These are phyloP conservation scores for Lepiota brunneoincarnata DNA, from an alignment of 768 basidiomycete species.

Conservation along the genomic window DNA sequence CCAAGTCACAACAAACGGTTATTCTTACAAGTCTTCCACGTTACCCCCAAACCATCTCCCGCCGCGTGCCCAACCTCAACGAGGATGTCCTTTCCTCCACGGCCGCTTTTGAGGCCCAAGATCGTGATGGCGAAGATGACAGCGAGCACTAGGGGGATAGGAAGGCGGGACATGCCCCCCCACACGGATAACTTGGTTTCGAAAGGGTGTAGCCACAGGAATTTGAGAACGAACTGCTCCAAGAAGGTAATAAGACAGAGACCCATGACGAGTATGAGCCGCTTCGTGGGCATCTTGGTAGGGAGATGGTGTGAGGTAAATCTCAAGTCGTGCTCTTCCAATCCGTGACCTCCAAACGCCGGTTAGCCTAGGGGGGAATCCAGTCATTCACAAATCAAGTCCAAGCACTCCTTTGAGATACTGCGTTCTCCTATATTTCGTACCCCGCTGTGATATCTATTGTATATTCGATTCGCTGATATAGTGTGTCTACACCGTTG, in stretches of 20 bases:
- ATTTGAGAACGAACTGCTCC: constrained; percentile 44
- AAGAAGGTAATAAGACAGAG: constrained; percentile 49
- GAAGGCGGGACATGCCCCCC: constrained; percentile 37
- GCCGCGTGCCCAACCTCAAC: constrained; percentile 55
- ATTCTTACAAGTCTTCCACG: constrained; percentile 18
- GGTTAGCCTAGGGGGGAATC: constrained; percentile 69
- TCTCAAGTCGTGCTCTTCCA: constrained; percentile 43
- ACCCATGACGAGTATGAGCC: constrained; percentile 30
- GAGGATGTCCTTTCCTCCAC: constrained; percentile 44
- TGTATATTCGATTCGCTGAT: constrained; percentile 34
- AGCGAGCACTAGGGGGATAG: constrained; percentile 23
- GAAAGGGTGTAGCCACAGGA: constrained; percentile 83
- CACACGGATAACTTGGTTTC: too few relatives aligned
- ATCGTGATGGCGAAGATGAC: constrained; percentile 26
- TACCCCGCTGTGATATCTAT: constrained; percentile 55
- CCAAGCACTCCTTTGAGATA: constrained; percentile 62
- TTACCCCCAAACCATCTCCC: constrained; percentile 32
- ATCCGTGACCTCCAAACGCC: constrained; percentile 35
- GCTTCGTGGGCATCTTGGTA: constrained; percentile 21
- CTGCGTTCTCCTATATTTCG: constrained; percentile 46
- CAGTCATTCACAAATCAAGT: constrained; percentile 43
- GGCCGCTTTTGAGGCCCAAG: constrained; percentile 24
- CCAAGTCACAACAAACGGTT: constrained; percentile 25
- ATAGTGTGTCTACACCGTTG: constrained; percentile 5
- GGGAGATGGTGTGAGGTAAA: constrained; percentile 30